Percentiles rank a stretch among this genome's conserved stretches.
phyloP scores from a whole-genome alignment of 768 basidiomycete species.

The Pleurotus citrinopileatus region DNA sequence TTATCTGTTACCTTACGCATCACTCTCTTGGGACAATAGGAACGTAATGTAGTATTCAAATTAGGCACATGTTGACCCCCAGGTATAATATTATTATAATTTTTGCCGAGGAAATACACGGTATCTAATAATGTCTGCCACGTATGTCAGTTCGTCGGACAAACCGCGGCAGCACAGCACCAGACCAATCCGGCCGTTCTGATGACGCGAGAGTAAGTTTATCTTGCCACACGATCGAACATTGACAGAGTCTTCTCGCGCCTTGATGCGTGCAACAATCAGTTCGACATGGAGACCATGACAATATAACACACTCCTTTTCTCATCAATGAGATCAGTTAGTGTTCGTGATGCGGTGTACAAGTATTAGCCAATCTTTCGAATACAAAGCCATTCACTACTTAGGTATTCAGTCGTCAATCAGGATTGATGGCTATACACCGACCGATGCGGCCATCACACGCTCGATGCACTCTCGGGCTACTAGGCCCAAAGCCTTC shows the following conservation, averaged over 20 bases:
- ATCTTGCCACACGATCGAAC: slow-evolving; percentile 4
- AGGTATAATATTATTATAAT: neutral
- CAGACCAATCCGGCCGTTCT: neutral
- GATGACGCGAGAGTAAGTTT: neutral
- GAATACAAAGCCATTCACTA: neutral
- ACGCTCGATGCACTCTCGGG: neutral
- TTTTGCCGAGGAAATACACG: neutral
- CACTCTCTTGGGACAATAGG: slow-evolving; percentile 4
- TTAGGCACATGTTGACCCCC: neutral
- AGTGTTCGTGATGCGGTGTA: neutral
- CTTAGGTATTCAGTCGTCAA: neutral
- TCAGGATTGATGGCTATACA: neutral
- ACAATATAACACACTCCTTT: neutral
- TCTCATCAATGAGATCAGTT: neutral
- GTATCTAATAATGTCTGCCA: neutral
- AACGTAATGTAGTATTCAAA: slow-evolving; percentile 5
- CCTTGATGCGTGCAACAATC: slow-evolving; percentile 1
- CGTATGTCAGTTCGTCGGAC: neutral
- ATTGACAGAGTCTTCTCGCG: neutral
- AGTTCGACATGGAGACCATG: slow-evolving; percentile 2
- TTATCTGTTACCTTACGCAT: neutral
- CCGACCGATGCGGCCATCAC: neutral
- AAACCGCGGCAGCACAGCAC: neutral
- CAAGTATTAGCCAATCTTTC: neutral
- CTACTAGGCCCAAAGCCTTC: neutral